Evolutionary conservation across 352 stramenopile species (phyloP).

Genomic region (Phytophthora colocasiae): DNA sequence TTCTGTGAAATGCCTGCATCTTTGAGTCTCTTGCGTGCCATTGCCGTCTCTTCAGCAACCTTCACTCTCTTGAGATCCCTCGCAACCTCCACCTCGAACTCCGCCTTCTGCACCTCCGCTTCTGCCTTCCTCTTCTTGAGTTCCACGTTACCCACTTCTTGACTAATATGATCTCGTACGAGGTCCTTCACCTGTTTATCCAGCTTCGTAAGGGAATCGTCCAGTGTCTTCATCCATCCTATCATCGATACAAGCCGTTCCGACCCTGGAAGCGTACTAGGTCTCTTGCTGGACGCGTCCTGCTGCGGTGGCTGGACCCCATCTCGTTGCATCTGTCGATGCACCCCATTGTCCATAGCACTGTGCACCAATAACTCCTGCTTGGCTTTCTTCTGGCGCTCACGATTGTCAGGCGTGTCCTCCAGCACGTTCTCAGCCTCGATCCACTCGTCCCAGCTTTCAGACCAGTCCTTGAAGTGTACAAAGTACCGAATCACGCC

Average conservation of each 20-base stretch:
- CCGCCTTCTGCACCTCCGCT: constrained; percentile 38
- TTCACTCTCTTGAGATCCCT: constrained; percentile 42
- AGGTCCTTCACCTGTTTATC: constrained; percentile 39
- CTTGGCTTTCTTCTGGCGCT: constrained; percentile 38
- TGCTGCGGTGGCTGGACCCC: background rate
- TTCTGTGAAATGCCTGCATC: constrained; percentile 40
- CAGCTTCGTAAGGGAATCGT: constrained; percentile 33
- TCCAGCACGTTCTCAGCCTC: constrained; percentile 33
- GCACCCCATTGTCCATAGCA: background rate
- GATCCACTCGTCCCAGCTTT: constrained; percentile 39
- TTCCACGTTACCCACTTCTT: constrained; percentile 22
- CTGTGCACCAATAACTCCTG: constrained; percentile 29
- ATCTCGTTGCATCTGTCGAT: constrained; percentile 12
- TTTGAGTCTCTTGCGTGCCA: constrained; percentile 39
- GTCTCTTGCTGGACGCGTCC: constrained; percentile 21
- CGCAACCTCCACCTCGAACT: constrained; percentile 37
- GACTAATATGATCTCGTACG: constrained; percentile 26
- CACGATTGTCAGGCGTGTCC: constrained; percentile 32
- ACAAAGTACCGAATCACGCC: constrained; percentile 20
- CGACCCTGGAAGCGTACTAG: constrained; percentile 24
- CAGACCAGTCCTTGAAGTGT: constrained; percentile 36
- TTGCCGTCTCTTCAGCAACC: constrained; percentile 36
- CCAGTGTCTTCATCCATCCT: constrained; percentile 41
- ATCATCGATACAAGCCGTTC: constrained; percentile 36
- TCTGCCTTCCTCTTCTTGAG: constrained; percentile 39